Conservation (phyloP, 2,329 filamentous ascomycete species). For the Cryphonectria carpinicola region DNA sequence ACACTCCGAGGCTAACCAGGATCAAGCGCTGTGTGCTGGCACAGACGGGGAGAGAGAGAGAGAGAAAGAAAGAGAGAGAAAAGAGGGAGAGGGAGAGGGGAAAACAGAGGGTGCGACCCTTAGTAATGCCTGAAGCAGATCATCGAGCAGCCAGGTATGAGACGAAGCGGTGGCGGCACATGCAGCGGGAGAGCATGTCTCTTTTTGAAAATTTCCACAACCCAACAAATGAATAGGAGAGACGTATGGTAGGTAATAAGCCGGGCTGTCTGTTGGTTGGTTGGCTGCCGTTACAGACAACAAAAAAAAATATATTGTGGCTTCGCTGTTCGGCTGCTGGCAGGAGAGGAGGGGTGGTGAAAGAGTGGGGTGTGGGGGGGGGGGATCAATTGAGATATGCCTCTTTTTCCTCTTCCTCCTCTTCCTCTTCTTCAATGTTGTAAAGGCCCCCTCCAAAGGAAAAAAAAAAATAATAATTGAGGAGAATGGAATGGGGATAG, state of each 20-base stretch:
- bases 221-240: background rate
- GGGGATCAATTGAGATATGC: background rate
- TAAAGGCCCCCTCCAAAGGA: too few species aligned
- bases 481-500: background rate
- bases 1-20: background rate
- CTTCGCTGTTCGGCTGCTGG: slow-evolving; percentile 11
- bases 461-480: background rate
- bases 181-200: slow-evolving; percentile 20
- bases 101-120: background rate
- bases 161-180: background rate
- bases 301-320: background rate
- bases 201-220: background rate
- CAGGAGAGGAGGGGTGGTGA: background rate
- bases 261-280: background rate
- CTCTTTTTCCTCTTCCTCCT: too few species aligned
- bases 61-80: too few species aligned
- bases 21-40: background rate
- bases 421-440: too few species aligned
- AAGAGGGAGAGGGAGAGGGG: background rate
- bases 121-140: background rate
- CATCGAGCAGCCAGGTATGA: background rate
- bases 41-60: background rate
- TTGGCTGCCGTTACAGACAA: background rate
- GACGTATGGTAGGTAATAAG: background rate
- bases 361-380: too few species aligned